Conservation (phyloP, 2,329 filamentous ascomycete genomes). For the Beauveria varroae region DNA sequence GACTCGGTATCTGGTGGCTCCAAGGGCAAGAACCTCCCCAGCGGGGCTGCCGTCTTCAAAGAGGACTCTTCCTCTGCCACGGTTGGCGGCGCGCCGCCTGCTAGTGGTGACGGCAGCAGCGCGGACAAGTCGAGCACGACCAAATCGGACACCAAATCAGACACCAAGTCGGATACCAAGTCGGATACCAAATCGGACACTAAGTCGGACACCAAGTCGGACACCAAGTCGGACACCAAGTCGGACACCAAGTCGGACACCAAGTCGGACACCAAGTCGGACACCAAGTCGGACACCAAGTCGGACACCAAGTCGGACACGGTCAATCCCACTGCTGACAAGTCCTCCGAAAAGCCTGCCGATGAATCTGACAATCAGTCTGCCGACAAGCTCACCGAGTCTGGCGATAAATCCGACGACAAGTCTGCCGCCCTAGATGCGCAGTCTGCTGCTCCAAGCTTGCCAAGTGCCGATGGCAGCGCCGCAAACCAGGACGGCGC, state of each 20-base stretch:
- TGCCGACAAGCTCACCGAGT: no score
- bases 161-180: no score
- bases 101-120: background rate
- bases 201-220: no score
- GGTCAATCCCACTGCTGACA: background rate
- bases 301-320: background rate
- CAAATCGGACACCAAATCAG: background rate
- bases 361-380: background rate
- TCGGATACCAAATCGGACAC: no score
- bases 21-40: background rate
- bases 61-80: background rate
- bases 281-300: no score
- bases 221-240: no score
- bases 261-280: background rate
- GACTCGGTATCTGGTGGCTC: conserved; percentile 11
- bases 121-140: background rate
- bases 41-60: conserved; percentile 4
- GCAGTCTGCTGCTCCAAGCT: background rate
- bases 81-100: background rate
- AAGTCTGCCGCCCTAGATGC: background rate
- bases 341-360: no score
- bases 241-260: no score
- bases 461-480: background rate
- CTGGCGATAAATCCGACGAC: background rate
- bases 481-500: background rate